Conservation (phyloP, 495 filamentous ascomycete genomes). For the Podospora didyma region DNA sequence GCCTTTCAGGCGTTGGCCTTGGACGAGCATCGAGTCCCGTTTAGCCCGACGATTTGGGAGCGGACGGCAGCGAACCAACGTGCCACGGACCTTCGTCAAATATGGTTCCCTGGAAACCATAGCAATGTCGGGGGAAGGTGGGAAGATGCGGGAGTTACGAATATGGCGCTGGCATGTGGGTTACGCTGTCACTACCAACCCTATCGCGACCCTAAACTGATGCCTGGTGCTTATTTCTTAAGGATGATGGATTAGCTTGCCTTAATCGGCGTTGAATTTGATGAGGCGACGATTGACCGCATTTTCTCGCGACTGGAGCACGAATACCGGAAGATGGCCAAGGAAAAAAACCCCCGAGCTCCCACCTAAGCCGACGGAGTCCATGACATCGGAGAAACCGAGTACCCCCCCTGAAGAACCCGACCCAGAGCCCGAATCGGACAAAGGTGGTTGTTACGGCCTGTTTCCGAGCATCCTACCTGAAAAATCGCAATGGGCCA, state of each 20-base stretch:
- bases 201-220: no score
- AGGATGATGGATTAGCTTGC: conserved; percentile 66
- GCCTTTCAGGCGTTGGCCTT: conserved; percentile 73
- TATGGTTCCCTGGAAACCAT: conserved; percentile 72
- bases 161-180: conserved; percentile 62
- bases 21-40: conserved; percentile 62
- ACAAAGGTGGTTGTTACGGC: conserved; percentile 2
- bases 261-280: conserved; percentile 56
- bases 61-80: conserved; percentile 28
- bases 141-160: conserved; percentile 46
- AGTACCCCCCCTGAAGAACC: neutral
- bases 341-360: conserved; percentile 7
- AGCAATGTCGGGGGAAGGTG: conserved; percentile 61
- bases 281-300: conserved; percentile 47
- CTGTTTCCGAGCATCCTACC: conserved; percentile 11
- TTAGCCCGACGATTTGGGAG: conserved; percentile 63
- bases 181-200: conserved; percentile 7
- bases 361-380: conserved; percentile 4
- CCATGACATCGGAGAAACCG: neutral
- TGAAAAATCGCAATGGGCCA: conserved; percentile 38
- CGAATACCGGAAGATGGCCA: conserved; percentile 28
- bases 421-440: conserved; percentile 1
- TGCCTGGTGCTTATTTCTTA: conserved; percentile 2
- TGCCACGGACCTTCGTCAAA: conserved; percentile 57
- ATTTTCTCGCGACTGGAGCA: conserved; percentile 48